Evolutionary conservation across 2,329 filamentous ascomycete species (phyloP).

Genomic region (Beauveria brongniartii): DNA sequence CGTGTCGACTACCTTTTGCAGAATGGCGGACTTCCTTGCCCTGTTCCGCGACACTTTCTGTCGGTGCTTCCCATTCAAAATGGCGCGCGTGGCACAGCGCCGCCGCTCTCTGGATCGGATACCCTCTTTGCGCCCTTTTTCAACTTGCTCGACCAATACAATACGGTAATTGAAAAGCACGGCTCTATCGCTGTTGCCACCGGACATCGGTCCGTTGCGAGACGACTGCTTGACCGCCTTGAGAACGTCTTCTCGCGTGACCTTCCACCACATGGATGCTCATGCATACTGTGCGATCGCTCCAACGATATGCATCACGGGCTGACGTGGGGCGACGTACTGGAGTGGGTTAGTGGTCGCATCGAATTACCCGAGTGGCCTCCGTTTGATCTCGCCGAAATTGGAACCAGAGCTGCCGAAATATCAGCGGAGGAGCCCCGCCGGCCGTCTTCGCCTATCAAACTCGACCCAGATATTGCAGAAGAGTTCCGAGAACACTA

Average conservation of each 20-base stretch:
- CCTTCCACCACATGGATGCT: slow-evolving; percentile 77
- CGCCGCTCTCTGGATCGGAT: slow-evolving; percentile 58
- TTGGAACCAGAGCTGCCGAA: slow-evolving; percentile 53
- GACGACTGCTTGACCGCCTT: slow-evolving; percentile 77
- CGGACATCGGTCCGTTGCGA: slow-evolving; percentile 88
- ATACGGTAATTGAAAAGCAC: slow-evolving; percentile 69
- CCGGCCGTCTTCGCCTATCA: slow-evolving; percentile 52
- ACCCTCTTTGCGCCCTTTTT: slow-evolving; percentile 77
- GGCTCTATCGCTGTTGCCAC: slow-evolving; percentile 93
- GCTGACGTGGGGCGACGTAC: slow-evolving; percentile 88
- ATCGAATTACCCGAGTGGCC: slow-evolving; percentile 84
- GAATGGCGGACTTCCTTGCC: slow-evolving; percentile 69
- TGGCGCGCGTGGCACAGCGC: slow-evolving; percentile 51
- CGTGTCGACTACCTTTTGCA: slow-evolving; percentile 88
- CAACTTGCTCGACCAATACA: slow-evolving; percentile 77
- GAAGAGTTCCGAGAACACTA: slow-evolving; percentile 92
- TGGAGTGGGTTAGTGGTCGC: slow-evolving; percentile 86
- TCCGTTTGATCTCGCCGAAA: slow-evolving; percentile 65
- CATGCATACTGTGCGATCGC: slow-evolving; percentile 72
- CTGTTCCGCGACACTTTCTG: slow-evolving; percentile 67
- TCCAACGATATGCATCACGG: slow-evolving; percentile 57
- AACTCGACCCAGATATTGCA: slow-evolving; percentile 88
- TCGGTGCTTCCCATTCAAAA: slow-evolving; percentile 51
- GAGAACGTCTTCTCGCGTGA: slow-evolving; percentile 93
- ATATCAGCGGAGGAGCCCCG: slow-evolving; percentile 50